Conservation (phyloP, 495 filamentous ascomycete genomes). For the Hyphodiscus hymeniophilus region DNA sequence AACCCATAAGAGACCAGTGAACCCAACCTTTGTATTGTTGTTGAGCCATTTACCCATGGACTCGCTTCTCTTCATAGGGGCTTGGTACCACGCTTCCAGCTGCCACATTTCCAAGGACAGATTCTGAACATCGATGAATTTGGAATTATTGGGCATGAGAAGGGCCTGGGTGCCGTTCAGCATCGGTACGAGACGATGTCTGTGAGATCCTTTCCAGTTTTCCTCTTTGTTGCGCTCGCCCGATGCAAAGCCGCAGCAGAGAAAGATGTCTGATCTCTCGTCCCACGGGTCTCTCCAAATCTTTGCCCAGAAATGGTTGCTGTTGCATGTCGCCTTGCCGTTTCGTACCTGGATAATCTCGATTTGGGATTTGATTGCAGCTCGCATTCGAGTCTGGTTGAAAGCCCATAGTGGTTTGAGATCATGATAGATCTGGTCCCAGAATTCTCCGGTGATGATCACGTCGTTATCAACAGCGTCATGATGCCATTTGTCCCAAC, state of each 20-base stretch:
- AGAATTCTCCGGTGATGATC: constrained; percentile 58
- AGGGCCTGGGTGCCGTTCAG: constrained; percentile 52
- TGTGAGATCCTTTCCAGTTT: constrained; percentile 60
- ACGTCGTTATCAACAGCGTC: constrained; percentile 50
- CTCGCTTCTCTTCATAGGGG: background rate
- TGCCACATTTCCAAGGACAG: background rate
- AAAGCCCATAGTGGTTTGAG: constrained; percentile 62
- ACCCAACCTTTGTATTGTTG: constrained; percentile 32
- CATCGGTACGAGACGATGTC: constrained; percentile 60
- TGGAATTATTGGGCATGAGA: constrained; percentile 23
- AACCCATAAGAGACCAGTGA: constrained; percentile 33
- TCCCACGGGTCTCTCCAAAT: constrained; percentile 50
- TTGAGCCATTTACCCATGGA: constrained; percentile 28
- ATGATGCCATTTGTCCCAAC: constrained; percentile 58
- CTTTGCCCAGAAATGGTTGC: constrained; percentile 51
- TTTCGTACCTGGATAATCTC: constrained; percentile 47
- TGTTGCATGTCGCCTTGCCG: constrained; percentile 42
- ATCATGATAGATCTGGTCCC: constrained; percentile 62
- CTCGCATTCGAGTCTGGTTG: constrained; percentile 44
- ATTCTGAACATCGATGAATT: constrained; percentile 14
- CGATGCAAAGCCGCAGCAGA: constrained; percentile 63
- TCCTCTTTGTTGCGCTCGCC: constrained; percentile 51
- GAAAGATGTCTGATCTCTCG: constrained; percentile 40
- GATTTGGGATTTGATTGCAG: constrained; percentile 39
- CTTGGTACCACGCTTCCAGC: background rate